Evolutionary conservation across 257 asterid genomes (phyloP).

Genomic region (Lavandula angustifolia): DNA sequence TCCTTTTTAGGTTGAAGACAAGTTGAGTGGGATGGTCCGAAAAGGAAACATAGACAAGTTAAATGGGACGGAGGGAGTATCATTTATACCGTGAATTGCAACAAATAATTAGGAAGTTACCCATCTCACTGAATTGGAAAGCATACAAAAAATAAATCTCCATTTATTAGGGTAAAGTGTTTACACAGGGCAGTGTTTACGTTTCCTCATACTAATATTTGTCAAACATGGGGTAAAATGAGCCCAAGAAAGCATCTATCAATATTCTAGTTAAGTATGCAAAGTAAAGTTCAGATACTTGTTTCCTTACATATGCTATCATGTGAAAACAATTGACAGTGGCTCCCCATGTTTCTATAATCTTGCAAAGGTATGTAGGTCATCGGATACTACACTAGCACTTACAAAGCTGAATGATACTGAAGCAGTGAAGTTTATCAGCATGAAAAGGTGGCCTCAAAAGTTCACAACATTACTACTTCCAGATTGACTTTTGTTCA

Average conservation of each 20-base stretch:
- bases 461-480: neutral
- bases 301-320: slow-evolving; percentile 2
- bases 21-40: too few relatives aligned
- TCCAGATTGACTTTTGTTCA: slow-evolving; percentile 2
- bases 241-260: slow-evolving; percentile 2
- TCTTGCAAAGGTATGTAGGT: slow-evolving; percentile 7
- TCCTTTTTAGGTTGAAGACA: too few relatives aligned
- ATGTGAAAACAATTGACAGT: neutral
- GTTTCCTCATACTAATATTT: neutral
- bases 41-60: too few relatives aligned
- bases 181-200: neutral
- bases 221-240: slow-evolving; percentile 8
- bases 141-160: slow-evolving; percentile 4
- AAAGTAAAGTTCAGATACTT: slow-evolving; percentile 2
- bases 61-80: too few relatives aligned
- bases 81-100: neutral
- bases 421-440: slow-evolving; percentile 1
- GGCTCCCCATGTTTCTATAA: neutral
- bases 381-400: slow-evolving; percentile 6
- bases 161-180: neutral
- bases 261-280: slow-evolving; percentile 25
- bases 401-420: slow-evolving; percentile 20
- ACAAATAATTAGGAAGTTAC: slow-evolving; percentile 16
- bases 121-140: slow-evolving; percentile 17
- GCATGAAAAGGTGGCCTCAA: neutral